These are phyloP conservation scores for Peniophora sp. DNA, from an alignment of 1,284 basidiomycete species.

Conservation along the genomic window DNA sequence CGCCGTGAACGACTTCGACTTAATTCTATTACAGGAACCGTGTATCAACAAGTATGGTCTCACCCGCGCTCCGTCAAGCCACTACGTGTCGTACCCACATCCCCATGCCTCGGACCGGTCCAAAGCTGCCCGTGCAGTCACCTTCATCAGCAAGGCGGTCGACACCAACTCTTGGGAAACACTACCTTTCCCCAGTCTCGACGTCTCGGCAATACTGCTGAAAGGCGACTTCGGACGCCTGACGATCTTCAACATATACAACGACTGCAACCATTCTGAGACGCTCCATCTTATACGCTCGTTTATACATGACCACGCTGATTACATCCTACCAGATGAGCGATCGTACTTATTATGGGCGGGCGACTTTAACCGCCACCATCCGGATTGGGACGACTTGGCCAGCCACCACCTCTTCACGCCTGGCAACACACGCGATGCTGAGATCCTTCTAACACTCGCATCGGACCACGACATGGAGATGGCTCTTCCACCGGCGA, in stretches of 20 bases:
- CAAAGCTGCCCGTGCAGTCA: neutral
- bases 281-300: neutral
- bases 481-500: constrained; percentile 18
- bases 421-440: constrained; percentile 5
- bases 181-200: neutral
- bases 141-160: neutral
- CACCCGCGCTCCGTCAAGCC: neutral
- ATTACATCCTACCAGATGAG: neutral
- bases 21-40: neutral
- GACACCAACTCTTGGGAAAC: neutral
- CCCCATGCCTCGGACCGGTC: neutral
- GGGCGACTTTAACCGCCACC: constrained; percentile 44
- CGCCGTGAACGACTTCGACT: neutral
- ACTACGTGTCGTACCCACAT: neutral
- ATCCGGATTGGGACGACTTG: constrained; percentile 35
- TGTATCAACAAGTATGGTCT: neutral
- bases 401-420: constrained; percentile 30
- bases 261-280: neutral
- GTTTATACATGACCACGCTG: neutral
- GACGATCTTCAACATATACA: constrained; percentile 3
- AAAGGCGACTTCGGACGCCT: neutral
- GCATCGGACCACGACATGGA: constrained; percentile 13
- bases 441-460: constrained; percentile 16
- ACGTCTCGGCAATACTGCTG: neutral
- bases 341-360: constrained; percentile 21